Conservation (phyloP, 805 yeast species). For the Sungouiozyma intestinalis region DNA sequence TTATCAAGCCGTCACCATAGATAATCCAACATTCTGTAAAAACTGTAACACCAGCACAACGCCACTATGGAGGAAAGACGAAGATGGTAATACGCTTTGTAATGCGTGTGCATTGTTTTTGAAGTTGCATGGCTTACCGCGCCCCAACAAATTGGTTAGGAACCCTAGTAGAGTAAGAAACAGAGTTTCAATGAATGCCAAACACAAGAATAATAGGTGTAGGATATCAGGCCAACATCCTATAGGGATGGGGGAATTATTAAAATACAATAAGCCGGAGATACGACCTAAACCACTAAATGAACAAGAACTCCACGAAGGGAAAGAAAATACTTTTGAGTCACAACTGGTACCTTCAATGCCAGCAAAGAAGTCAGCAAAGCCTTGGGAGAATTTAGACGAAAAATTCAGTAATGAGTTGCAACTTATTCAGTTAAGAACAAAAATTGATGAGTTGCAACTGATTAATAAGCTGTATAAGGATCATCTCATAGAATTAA, state of each 20-base stretch:
- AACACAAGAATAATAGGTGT: neutral
- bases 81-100: conserved; percentile 77
- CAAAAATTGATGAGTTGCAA: conserved; percentile 79
- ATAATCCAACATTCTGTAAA: conserved; percentile 46
- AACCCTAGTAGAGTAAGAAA: conserved; percentile 87
- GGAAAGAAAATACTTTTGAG: too few relatives aligned
- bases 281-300: neutral
- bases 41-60: conserved; percentile 87
- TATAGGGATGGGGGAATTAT: neutral
- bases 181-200: conserved; percentile 31
- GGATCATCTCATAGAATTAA: conserved; percentile 72
- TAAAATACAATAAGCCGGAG: neutral
- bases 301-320: neutral
- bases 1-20: neutral
- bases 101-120: conserved; percentile 87
- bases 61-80: conserved; percentile 91
- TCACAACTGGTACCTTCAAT: neutral
- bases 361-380: neutral
- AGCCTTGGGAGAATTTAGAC: neutral
- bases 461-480: conserved; percentile 81
- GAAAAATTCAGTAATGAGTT: conserved; percentile 16
- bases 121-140: conserved; percentile 80
- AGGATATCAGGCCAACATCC: too few relatives aligned
- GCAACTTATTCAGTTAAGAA: conserved; percentile 40
- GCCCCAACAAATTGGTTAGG: conserved; percentile 83